These are phyloP conservation scores for Dillenia turbinata DNA, from an alignment of 164 flowering plant species.

Conservation along the genomic window DNA sequence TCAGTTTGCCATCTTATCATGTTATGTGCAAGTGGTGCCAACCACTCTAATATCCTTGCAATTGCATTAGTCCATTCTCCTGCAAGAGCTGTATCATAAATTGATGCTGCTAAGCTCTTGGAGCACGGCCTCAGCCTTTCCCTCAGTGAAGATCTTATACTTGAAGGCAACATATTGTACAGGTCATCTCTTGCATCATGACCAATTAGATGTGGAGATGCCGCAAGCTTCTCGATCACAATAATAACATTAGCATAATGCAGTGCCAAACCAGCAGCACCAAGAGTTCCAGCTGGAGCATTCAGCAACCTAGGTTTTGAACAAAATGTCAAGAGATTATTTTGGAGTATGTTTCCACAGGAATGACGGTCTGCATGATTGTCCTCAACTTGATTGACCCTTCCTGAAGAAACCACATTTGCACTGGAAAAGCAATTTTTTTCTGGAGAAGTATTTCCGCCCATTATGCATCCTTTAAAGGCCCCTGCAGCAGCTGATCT, in stretches of 20 bases:
- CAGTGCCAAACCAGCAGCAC: slow-evolving; percentile 75
- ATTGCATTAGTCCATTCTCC: slow-evolving; percentile 75
- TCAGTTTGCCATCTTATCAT: slow-evolving; percentile 97
- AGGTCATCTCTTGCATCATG: slow-evolving; percentile 83
- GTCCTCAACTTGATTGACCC: slow-evolving; percentile 18
- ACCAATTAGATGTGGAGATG: slow-evolving; percentile 85
- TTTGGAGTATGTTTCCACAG: slow-evolving; percentile 6
- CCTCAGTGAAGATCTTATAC: slow-evolving; percentile 51
- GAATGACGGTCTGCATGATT: slow-evolving; percentile 6
- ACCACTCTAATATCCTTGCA: slow-evolving; percentile 65
- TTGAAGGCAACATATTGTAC: slow-evolving; percentile 78
- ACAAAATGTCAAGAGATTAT: slow-evolving; percentile 18
- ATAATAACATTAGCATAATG: slow-evolving; percentile 86
- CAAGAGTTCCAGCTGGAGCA: slow-evolving; percentile 76
- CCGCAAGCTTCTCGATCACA: slow-evolving; percentile 72
- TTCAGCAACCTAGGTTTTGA: slow-evolving; percentile 37
- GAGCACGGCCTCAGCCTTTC: slow-evolving; percentile 58
- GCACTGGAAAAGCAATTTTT: slow-evolving; percentile 18
- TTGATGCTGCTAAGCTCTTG: slow-evolving; percentile 36
- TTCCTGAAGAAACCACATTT: slow-evolving; percentile 28
- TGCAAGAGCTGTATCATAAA: slow-evolving; percentile 63
- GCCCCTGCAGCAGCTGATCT: slow-evolving; percentile 42
- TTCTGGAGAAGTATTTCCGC: slow-evolving; percentile 29
- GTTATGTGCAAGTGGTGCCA: slow-evolving; percentile 88
- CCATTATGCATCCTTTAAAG: slow-evolving; percentile 51